Base-by-base conservation (phyloP, 352 stramenopile genomes). In the Globisporangium yorkense region DNA sequence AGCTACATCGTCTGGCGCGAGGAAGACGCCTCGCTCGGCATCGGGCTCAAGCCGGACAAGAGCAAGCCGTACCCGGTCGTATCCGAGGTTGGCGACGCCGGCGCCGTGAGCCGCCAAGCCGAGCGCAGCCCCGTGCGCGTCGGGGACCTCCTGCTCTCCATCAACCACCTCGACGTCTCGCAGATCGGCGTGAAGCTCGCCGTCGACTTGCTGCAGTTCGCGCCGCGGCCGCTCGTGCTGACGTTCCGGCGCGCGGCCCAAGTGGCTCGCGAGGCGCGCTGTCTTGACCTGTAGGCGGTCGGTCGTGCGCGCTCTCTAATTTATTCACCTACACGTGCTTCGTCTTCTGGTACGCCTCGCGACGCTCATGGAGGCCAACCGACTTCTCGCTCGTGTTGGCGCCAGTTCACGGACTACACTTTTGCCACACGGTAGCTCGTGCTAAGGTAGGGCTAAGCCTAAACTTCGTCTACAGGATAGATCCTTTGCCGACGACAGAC, bases 1-100 rank as follows among this genome's bases (percentile, higher is more conserved):
- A 81, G 75, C 54, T 85, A 89, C 58, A 56, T 89, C 8, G 71
- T 89, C 37, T 88, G 77, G 75, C 68, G 75, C 51, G 80, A 89
- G 63, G 80, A 88, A 52, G 75, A 88, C 53, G 75, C 71, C 0
- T 64, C 71, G 9, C 66, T 89, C 10, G 80, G 80, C 18, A 74
- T 89, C 37, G 72, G 65, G 41, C 65, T 89, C 51, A 82, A 83
- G 48, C 73, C 68, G 5, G 63, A 84, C 45, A 62, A 66, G n/a
- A 65, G 47, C 51, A 77, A 74, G 65, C 72, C 75, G 16, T 88
- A 87, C 54, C 77, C 80, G 15, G 68, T 75, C 18, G 73, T 89
- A 13, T 69, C 67, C 31, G 68, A 74, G 43, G 67, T 74, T 20
- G 67, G 63, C 18, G 61, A 63, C 12, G 61, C 56, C 16, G 71